A percentile compares a stretch with the other conserved stretches of the same genome.
phyloP scores from a whole-genome alignment of 352 stramenopile species.

The Globisporangium nunn region DNA sequence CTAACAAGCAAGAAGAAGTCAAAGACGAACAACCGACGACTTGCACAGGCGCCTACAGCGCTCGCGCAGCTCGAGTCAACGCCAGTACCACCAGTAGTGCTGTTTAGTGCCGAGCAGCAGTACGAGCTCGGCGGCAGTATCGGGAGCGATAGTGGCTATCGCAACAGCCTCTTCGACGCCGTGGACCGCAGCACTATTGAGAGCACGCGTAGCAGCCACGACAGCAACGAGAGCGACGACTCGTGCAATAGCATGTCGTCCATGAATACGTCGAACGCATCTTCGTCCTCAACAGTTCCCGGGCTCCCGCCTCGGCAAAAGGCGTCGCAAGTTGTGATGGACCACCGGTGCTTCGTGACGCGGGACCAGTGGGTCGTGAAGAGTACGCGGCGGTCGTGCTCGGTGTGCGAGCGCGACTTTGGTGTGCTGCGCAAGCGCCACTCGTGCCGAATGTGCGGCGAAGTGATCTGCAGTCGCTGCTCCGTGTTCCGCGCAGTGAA shows the following conservation, averaged over 20 bases:
- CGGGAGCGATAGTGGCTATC: slow-evolving; percentile 1
- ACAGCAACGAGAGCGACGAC: slow-evolving; percentile 15
- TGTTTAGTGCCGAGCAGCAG: slow-evolving; percentile 11
- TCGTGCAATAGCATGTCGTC: slow-evolving; percentile 4
- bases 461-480: slow-evolving; percentile 72
- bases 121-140: slow-evolving; percentile 14
- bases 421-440: slow-evolving; percentile 64
- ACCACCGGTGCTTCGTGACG: slow-evolving; percentile 56
- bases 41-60: background rate
- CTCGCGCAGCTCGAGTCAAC: background rate
- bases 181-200: slow-evolving; percentile 8
- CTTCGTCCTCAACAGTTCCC: slow-evolving; percentile 1
- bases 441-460: slow-evolving; percentile 75
- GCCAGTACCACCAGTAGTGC: background rate
- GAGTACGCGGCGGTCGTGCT: slow-evolving; percentile 38
- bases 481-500: slow-evolving; percentile 65
- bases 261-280: slow-evolving; percentile 2
- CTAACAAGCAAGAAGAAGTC: slow-evolving; percentile 20
- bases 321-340: slow-evolving; percentile 31
- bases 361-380: slow-evolving; percentile 49
- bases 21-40: slow-evolving; percentile 12
- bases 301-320: background rate
- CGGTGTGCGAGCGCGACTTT: slow-evolving; percentile 69
- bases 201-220: slow-evolving; percentile 14
- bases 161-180: background rate